Evolutionary conservation across 2,329 filamentous ascomycete species (phyloP), one percentile per base, ranked within the genome.

Genomic region (Penicillium brasilianum): DNA sequence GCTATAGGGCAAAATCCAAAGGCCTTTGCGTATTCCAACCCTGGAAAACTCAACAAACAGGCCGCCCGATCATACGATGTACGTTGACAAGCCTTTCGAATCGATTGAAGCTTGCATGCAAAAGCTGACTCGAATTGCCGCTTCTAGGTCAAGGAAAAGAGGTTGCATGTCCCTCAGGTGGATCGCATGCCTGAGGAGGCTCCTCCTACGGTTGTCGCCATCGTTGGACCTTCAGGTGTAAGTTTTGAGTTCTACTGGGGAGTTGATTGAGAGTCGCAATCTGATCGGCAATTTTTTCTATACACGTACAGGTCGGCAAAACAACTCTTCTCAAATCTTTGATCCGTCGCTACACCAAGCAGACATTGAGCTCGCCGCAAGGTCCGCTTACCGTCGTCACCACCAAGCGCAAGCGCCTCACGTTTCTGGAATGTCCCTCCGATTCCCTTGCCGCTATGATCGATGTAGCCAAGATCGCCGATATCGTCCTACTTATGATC

Each of bases 401-500:
- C 0, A 96, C 93, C 60, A 99, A 98, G 82, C 91, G 94, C 72
- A 90, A 97, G 75, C 89, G 95, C 39, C 85, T 99, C 52, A 99
- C 95, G 0, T 97, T 99, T 75, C 81, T 99, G 73, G 95, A 99
- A 86, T 97, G 92, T 73, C 93, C 96, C n/a, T 94, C 86, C 64
- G 86, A 98, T 74, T 93, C 95, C 70, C 86, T 99, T 57, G 93
- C 96, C 64, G 90, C 91, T 67, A 97, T 98, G 92, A 93, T 99
- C 66, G 95, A 99, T 77, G 86, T 97, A 59, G 92, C 95, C 61
- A 99, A 99, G 79, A 91, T 99, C 46, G 95, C 96, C 18, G 95
- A 99, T 76, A 97, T 99, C 71, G 92, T 98, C 6, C 84, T 99
- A 53, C 85, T 99, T 59, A 95, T 99, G 91, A 99, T 99, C 70